Conservation (phyloP, 345 rosid genomes). For the Gossypium raimondii region DNA sequence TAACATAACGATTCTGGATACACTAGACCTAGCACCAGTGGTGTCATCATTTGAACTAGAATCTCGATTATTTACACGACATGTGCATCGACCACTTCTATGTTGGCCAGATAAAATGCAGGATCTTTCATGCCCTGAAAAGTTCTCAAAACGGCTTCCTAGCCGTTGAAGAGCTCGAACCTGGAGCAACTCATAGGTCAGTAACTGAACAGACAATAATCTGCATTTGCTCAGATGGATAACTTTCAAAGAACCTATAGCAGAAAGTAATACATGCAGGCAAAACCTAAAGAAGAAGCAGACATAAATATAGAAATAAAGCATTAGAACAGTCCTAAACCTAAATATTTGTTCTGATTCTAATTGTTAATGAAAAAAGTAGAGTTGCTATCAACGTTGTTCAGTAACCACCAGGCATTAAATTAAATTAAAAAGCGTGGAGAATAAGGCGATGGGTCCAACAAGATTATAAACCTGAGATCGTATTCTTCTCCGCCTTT, state of each 20-base stretch:
- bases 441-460: background rate
- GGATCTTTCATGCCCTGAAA: conserved; percentile 81
- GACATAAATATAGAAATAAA: background rate
- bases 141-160: conserved; percentile 87
- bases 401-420: background rate
- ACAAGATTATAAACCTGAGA: conserved; percentile 71
- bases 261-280: conserved; percentile 5
- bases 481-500: conserved; percentile 86
- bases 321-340: background rate
- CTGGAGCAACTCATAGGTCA: conserved; percentile 30
- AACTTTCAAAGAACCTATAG: background rate
- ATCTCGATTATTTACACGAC: conserved; percentile 51
- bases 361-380: background rate
- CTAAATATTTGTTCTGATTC: background rate
- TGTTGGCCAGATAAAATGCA: conserved; percentile 88
- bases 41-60: conserved; percentile 56
- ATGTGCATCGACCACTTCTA: conserved; percentile 77
- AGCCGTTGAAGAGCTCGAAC: conserved; percentile 93
- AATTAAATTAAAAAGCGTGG: background rate
- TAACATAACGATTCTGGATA: conserved; percentile 93
- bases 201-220: background rate
- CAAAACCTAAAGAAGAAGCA: conserved; percentile 7
- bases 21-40: conserved; percentile 81
- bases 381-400: background rate
- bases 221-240: background rate